Conservation (phyloP, 345 rosid species). For the Lumnitzera littorea region DNA sequence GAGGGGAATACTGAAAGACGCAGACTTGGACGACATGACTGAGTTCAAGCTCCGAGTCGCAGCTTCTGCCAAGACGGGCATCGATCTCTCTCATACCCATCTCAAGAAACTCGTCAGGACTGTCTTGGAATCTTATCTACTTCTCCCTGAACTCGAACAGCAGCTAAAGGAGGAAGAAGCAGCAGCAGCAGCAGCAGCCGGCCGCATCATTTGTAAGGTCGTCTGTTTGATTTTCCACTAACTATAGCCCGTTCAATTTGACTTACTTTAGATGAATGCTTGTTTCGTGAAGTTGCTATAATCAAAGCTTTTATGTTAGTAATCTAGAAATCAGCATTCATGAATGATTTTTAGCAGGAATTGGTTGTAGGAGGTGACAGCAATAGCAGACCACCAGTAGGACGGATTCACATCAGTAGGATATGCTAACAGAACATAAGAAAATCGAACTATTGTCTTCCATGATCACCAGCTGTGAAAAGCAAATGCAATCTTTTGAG, state of each 20-base stretch:
- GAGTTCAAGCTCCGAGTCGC: constrained; percentile 64
- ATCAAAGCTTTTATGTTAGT: background rate
- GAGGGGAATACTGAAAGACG: constrained; percentile 35
- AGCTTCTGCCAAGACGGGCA: constrained; percentile 47
- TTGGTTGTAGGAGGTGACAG: too few species aligned
- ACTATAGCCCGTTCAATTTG: too few species aligned
- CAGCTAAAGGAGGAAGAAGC: constrained; percentile 8
- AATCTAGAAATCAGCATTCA: background rate
- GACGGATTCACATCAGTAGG: too few species aligned
- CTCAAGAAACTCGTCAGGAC: constrained; percentile 43
- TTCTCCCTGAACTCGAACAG: constrained; percentile 1
- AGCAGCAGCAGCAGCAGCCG: constrained; percentile 7
- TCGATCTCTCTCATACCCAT: constrained; percentile 39
- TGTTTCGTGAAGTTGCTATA: background rate
- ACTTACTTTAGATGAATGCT: background rate
- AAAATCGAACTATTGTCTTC: too few species aligned
- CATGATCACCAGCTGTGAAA: too few species aligned
- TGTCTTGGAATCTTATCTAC: constrained; percentile 53
- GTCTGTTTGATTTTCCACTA: background rate
- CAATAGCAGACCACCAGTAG: too few species aligned
- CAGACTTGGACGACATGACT: constrained; percentile 56
- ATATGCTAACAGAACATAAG: too few species aligned
- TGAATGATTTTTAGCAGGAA: too few species aligned
- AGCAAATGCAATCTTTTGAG: too few species aligned
- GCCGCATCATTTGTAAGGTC: constrained; percentile 60